phyloP scores from a whole-genome alignment of 83 land plant species.

The Diphasiastrum complanatum region DNA sequence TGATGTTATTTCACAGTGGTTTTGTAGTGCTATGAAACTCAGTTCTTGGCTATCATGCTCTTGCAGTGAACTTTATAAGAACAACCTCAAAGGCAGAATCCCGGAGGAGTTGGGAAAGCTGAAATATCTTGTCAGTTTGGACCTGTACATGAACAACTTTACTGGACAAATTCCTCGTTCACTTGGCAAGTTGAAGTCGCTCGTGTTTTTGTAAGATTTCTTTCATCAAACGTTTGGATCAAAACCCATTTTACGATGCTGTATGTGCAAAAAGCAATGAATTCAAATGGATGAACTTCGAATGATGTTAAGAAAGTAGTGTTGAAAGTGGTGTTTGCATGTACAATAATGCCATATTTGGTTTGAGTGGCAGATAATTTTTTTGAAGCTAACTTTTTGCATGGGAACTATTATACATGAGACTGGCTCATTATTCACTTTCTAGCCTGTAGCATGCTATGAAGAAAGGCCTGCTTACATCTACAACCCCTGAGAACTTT shows the following conservation, averaged over 20 bases:
- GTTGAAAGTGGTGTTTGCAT: no score
- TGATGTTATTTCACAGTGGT: background rate
- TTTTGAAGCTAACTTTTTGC: no score
- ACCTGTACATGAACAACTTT: slow-evolving; percentile 69
- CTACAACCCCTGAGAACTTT: background rate
- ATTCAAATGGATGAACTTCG: background rate
- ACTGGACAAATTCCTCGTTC: slow-evolving; percentile 61
- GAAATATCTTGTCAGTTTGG: slow-evolving; percentile 73
- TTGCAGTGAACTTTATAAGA: slow-evolving; percentile 74
- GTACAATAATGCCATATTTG: no score
- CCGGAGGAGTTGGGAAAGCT: slow-evolving; percentile 69
- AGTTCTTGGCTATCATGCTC: background rate
- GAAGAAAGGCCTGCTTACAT: background rate
- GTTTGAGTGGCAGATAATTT: no score
- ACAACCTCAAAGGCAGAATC: slow-evolving; percentile 61
- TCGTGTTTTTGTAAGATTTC: slow-evolving; percentile 59
- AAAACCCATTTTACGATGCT: background rate
- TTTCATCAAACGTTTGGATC: background rate
- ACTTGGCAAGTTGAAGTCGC: slow-evolving; percentile 62
- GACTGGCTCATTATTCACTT: no score
- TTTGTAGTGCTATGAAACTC: background rate
- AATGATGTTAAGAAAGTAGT: no score
- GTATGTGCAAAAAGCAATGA: background rate
- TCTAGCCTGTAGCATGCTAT: no score
- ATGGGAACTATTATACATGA: no score